A percentile compares a stretch with the other conserved stretches of the same genome.
Evolutionary conservation across 2,329 filamentous ascomycete genomes (phyloP).

Genomic region (Aspergillus costaricaensis): DNA sequence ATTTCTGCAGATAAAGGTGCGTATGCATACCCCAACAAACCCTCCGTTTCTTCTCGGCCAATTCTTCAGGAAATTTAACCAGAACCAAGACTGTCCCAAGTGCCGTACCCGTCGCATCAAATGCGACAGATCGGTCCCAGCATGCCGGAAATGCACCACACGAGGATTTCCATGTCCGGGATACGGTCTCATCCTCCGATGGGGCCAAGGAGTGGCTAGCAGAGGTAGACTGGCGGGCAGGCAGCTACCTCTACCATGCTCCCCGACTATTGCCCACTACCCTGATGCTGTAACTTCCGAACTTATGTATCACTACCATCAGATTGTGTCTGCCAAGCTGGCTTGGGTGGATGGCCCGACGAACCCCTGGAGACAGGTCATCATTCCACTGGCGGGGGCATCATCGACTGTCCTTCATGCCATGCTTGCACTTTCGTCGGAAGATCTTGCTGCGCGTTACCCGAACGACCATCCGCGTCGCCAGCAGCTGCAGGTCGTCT

Average conservation of each 20-base stretch:
- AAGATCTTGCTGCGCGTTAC: slow-evolving; percentile 23
- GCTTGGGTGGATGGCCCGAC: slow-evolving; percentile 30
- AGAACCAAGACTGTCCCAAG: slow-evolving; percentile 21
- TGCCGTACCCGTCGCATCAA: slow-evolving; percentile 28
- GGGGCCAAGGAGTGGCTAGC: slow-evolving; percentile 30
- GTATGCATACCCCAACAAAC: too few species aligned
- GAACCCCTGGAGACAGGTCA: slow-evolving; percentile 29
- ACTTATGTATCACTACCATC: slow-evolving; percentile 28
- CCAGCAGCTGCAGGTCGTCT: slow-evolving; percentile 11
- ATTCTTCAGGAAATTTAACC: too few species aligned
- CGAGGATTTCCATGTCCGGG: slow-evolving; percentile 29
- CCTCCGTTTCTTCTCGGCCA: too few species aligned
- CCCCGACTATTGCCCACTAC: too few species aligned
- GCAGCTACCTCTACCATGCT: slow-evolving; percentile 16
- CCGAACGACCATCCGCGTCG: slow-evolving; percentile 9
- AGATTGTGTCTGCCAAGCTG: slow-evolving; percentile 24
- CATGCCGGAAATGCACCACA: slow-evolving; percentile 28
- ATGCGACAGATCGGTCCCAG: slow-evolving; percentile 28
- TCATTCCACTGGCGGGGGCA: slow-evolving; percentile 26
- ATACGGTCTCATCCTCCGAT: slow-evolving; percentile 27
- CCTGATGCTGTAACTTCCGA: not conserved
- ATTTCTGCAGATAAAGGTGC: too few species aligned
- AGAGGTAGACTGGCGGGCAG: slow-evolving; percentile 27
- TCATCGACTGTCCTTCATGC: slow-evolving; percentile 26
- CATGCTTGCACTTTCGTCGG: slow-evolving; percentile 28